phyloP scores from a whole-genome alignment of 495 filamentous ascomycete genomes.

The Thermochaetoides thermophila region DNA sequence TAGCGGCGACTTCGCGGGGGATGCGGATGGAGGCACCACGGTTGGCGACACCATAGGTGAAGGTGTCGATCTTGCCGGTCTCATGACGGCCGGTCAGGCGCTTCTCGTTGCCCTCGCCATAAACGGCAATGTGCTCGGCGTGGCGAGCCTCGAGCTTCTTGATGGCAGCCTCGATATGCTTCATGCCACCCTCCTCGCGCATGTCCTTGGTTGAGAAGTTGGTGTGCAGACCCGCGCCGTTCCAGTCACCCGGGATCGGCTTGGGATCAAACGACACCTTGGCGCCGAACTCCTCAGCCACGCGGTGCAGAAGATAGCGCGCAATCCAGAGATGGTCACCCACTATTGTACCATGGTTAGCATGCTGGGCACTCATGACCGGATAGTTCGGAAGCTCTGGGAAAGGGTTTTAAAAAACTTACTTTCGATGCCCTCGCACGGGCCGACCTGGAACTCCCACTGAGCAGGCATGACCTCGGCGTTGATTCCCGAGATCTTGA shows the following conservation, averaged over 20 bases:
- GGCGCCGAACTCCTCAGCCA: constrained; percentile 93
- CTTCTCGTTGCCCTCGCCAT: constrained; percentile 81
- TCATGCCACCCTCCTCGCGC: constrained; percentile 87
- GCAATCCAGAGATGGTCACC: constrained; percentile 97
- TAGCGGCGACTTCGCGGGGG: constrained; percentile 74
- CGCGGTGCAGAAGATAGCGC: constrained; percentile 88
- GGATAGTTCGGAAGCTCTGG: no score
- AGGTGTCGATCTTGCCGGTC: constrained; percentile 75
- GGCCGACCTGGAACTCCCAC: constrained; percentile 99
- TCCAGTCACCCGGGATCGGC: constrained; percentile 98
- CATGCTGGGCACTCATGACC: no score
- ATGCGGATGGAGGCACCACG: constrained; percentile 84
- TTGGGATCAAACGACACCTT: constrained; percentile 95
- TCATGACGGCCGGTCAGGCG: constrained; percentile 94
- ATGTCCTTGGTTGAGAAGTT: constrained; percentile 79
- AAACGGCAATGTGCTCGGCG: constrained; percentile 90
- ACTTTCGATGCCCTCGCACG: constrained; percentile 71
- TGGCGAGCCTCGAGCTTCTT: constrained; percentile 66
- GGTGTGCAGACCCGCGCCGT: constrained; percentile 95
- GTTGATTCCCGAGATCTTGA: constrained; percentile 97
- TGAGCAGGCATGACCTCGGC: constrained; percentile 89
- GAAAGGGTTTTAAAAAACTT: no score
- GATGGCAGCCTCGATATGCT: constrained; percentile 61
- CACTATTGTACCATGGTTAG: constrained; percentile 32
- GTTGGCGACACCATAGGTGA: constrained; percentile 67